A percentile compares a stretch with the other conserved stretches of the same genome.
These are phyloP conservation scores for Ephemerocybe angulata DNA, from an alignment of 768 basidiomycete species.

Conservation along the genomic window DNA sequence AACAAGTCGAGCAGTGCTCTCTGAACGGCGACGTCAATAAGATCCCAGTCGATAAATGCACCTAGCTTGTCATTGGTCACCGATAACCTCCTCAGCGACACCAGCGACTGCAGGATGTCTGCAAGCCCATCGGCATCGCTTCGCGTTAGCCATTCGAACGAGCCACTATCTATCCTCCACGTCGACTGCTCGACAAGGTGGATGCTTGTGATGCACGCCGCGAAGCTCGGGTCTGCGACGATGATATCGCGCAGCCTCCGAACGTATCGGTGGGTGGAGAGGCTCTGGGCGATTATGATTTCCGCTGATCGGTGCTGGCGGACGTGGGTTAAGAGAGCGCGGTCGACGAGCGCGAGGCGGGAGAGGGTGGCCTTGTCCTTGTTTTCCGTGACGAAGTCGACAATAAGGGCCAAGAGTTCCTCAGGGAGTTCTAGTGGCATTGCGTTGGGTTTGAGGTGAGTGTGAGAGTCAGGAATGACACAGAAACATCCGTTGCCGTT, in stretches of 20 bases:
- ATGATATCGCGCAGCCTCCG: background rate
- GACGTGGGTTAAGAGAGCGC: background rate
- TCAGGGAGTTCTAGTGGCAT: background rate
- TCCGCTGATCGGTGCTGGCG: background rate
- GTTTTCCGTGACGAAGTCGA: background rate
- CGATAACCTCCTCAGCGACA: background rate
- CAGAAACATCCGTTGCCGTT: no score
- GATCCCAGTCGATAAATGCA: background rate
- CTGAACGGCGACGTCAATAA: background rate
- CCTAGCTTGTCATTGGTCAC: background rate
- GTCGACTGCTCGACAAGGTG: background rate
- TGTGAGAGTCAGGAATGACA: no score
- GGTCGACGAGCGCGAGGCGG: background rate
- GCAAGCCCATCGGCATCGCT: background rate
- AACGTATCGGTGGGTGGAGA: no score
- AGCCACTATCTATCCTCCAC: background rate
- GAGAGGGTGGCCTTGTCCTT: background rate
- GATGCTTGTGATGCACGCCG: background rate
- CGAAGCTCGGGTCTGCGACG: background rate
- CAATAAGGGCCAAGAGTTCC: background rate
- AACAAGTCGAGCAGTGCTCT: background rate
- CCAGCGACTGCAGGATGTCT: background rate
- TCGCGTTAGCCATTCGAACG: background rate
- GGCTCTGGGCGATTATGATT: background rate
- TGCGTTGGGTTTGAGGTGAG: no score